Evolutionary conservation across 2,329 filamentous ascomycete species (phyloP).

Genomic region (Xylaria digitata): DNA sequence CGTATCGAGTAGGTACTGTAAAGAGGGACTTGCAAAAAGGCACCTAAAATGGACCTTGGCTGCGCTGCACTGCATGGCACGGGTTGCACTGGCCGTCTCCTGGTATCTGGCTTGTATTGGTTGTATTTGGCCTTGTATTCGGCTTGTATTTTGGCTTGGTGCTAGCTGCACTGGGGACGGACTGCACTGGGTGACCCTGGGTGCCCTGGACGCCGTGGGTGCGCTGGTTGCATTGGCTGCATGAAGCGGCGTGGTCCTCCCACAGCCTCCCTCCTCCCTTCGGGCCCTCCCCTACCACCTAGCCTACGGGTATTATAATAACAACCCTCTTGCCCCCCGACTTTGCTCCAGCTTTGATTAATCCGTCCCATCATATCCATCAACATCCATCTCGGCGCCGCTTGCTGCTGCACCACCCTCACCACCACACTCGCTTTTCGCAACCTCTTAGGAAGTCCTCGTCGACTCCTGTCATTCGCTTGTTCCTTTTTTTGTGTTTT

Average conservation of each 20-base stretch:
- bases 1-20: no score
- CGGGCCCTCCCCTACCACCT: conserved; percentile 10
- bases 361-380: conserved; percentile 50
- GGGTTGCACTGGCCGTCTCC: conserved; percentile 22
- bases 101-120: conserved; percentile 20
- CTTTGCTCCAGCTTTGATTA: conserved; percentile 50
- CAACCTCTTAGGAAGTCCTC: conserved; percentile 73
- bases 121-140: not conserved
- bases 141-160: conserved; percentile 9
- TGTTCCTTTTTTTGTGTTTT: conserved; percentile 65
- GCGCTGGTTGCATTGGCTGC: conserved; percentile 16
- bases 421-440: conserved; percentile 64
- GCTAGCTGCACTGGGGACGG: conserved; percentile 18
- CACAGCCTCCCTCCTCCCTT: conserved; percentile 32
- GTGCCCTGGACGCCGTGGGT: no score
- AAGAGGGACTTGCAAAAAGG: conserved; percentile 18
- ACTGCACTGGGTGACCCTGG: conserved; percentile 17
- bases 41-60: conserved; percentile 22
- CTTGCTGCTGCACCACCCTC: conserved; percentile 54
- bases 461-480: conserved; percentile 81
- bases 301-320: conserved; percentile 45
- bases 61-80: conserved; percentile 16
- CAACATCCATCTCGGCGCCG: conserved; percentile 52
- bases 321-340: conserved; percentile 50
- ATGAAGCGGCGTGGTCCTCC: conserved; percentile 31